Evolutionary conservation across 495 filamentous ascomycete species (phyloP), one percentile per base, ranked within the genome.

Genomic region (Xylaria sp.): DNA sequence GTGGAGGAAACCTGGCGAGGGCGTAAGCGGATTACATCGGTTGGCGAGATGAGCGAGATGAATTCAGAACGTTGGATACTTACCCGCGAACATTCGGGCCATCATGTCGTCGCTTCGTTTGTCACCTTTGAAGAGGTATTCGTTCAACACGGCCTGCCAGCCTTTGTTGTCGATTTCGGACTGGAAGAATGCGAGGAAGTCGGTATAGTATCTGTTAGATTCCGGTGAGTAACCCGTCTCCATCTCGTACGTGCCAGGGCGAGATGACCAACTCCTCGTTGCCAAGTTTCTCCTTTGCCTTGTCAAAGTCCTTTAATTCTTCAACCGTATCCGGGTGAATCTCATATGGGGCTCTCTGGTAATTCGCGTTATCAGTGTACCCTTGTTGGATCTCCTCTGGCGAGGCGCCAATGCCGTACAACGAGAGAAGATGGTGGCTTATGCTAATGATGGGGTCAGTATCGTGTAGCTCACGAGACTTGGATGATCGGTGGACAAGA

Each of bases 121-220:
- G 57, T 89, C 86, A 19, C 84, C 86, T 3, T 82, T 80, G 76
- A 97, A 93, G 1, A 95, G 11, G 72, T 92, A 91, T 71, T 91
- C 86, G 7, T 82, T 79, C 33, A 97, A 40, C 0, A 90, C 88
- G 2, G 81, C 73, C 61, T 86, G 76, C 76, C 87, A 89, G 0
- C 91, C 90, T 52, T 87, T 85, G 37, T 73, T 78, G 11, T 89
- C 84, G 58, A 97, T 93, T 78, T 95, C 89, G 3, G 78, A 71
- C 72, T 92, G 86, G 79, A 93, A 97, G 80, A 92, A 96, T 0
- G 80, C 80, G 0, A 97, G 79, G 73, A 90, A 97, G 72, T 92
- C 87, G 0, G 85, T 76, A 75, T 94, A 95, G 74, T 92, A 74
- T 58, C 76, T 78, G 74, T 57, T 1, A 37, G 7, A 21, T 0